These are phyloP conservation scores for Hanseniaspora vineae DNA, from an alignment of 805 yeast species.

Conservation along the genomic window DNA sequence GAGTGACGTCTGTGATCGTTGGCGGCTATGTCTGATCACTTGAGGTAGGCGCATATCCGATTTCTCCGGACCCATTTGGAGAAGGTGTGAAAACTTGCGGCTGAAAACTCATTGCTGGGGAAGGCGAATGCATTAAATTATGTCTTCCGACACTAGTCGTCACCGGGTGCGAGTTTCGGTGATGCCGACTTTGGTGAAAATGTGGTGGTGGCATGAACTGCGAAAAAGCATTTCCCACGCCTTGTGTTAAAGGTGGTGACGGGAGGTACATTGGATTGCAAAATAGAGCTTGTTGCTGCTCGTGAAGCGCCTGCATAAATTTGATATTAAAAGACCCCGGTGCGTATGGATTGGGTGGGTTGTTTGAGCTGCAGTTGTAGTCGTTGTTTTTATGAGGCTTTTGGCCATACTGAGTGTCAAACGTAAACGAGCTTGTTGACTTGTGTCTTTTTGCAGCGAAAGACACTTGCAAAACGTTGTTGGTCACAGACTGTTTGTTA, in stretches of 20 bases:
- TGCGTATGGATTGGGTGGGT: no score
- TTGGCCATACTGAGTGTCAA: neutral
- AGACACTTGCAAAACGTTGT: constrained; percentile 49
- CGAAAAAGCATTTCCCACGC: neutral
- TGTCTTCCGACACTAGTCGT: no score
- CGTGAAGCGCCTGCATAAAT: neutral
- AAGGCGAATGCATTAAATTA: no score
- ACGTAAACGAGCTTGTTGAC: neutral
- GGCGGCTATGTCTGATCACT: no score
- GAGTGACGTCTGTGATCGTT: no score
- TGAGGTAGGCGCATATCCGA: no score
- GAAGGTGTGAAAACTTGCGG: no score
- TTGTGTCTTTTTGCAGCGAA: constrained; percentile 43
- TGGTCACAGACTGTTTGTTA: constrained; percentile 31
- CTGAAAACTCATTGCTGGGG: no score
- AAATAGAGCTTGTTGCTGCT: neutral
- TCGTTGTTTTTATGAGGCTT: neutral
- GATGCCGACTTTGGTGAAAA: neutral
- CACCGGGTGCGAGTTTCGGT: no score
- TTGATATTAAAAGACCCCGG: neutral
- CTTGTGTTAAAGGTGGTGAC: neutral
- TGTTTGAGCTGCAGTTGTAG: no score
- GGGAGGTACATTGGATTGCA: neutral
- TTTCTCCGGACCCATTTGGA: no score
- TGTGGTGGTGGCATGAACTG: neutral